A percentile compares a stretch with the other conserved stretches of the same genome.
phyloP scores from a whole-genome alignment of 768 basidiomycete species.

The Brasilioporus rufonigricans region DNA sequence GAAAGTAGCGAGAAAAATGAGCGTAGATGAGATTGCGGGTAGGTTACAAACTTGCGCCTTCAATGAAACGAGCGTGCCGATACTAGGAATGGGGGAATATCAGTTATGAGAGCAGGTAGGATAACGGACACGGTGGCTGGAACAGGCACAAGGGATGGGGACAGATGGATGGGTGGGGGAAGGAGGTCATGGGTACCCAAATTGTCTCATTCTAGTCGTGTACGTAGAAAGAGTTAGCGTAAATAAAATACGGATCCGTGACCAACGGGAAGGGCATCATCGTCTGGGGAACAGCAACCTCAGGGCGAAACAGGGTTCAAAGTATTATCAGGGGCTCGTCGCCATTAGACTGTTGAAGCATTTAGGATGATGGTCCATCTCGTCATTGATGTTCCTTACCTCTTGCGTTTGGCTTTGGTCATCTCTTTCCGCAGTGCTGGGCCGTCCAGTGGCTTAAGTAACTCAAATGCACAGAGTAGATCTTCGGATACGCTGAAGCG shows the following conservation, averaged over 20 bases:
- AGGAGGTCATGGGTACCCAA: constrained; percentile 28
- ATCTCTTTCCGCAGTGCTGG: constrained; percentile 96
- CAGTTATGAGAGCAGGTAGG: constrained; percentile 30
- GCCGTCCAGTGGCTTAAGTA: constrained; percentile 93
- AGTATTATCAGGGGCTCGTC: constrained; percentile 28
- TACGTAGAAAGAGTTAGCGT: constrained; percentile 22
- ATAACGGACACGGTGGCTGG: constrained; percentile 23
- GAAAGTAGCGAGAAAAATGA: constrained; percentile 27
- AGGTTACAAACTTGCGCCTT: constrained; percentile 34
- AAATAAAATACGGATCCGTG: constrained; percentile 18
- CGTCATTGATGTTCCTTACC: constrained; percentile 41
- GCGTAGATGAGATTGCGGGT: constrained; percentile 31
- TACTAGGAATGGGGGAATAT: constrained; percentile 25
- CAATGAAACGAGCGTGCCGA: constrained; percentile 25
- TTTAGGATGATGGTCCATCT: neutral
- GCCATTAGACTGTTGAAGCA: constrained; percentile 30
- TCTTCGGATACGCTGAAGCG: constrained; percentile 86
- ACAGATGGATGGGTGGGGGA: constrained; percentile 8
- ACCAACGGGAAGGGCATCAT: constrained; percentile 9
- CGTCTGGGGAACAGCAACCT: constrained; percentile 7
- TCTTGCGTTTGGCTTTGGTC: constrained; percentile 98
- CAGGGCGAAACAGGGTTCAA: neutral
- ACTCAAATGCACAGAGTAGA: constrained; percentile 93
- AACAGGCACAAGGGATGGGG: constrained; percentile 21
- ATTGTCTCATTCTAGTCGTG: constrained; percentile 26